Base-by-base conservation (phyloP, 2,329 filamentous ascomycete species). In the Alternaria arborescens region DNA sequence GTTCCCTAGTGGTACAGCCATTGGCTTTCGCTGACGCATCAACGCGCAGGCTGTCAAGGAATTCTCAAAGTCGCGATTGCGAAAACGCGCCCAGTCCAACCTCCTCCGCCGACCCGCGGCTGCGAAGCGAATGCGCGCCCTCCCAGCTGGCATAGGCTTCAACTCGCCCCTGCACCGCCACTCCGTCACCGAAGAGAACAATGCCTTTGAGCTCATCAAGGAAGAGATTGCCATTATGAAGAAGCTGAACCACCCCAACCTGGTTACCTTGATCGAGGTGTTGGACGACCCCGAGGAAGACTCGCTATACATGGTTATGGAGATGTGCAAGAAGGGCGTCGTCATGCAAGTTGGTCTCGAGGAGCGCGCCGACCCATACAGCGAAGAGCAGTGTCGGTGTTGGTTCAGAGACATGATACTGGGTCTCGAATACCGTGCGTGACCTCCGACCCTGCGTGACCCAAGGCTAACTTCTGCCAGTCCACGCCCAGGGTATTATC, bases 171-270 rank as follows among this genome's bases (percentile, higher is more conserved):
- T 89, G 52, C 87, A 90, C 77, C 83, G 88, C 36, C 84, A 86
- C 70, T 85, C 86, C 10, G 82, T 83, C 8, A 80, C 80, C 7
- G 84, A 87, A 43, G 83, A 85, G 43, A 89, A 91, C 75, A 90
- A 89, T 68, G 88, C 94, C 0, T 83, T 98, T 12, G 91, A 91
- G 72, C 83, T 98, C 61, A 98, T 99, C 77, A 91, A 93, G 62
- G 92, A 97, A 78, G 95, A 99, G 79, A 95, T 98, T 71, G 95
- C 95, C 60, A 96, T 98, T 75, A 98, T 99, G 94, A 99, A 98
- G 84, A 98, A 98, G 81, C 85, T 98, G 47, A 89, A 97, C 74
- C 95, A 99, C 74, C 90, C 89, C 28, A 99, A 98, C 74, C 83
- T 99, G n/a, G 94, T 98, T 14, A 89, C 91, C 46, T 82, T 99